Evolutionary conservation across 129 eudicot species (phyloP), one percentile per base, ranked within the genome.

Genomic region (Escallonia herrerae): DNA sequence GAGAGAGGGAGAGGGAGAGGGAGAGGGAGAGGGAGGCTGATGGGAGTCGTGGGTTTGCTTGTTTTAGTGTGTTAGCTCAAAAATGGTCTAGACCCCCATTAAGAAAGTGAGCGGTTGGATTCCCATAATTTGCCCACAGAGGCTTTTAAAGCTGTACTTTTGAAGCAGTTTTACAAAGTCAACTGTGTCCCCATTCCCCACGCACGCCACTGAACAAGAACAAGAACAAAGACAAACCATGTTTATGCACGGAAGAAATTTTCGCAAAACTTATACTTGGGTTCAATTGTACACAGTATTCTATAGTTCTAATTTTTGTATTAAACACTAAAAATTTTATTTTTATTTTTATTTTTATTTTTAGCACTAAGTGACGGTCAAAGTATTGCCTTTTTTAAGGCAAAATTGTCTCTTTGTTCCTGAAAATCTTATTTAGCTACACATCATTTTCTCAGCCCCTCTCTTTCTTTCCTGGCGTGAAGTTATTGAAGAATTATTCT

Each of bases 31-130:
- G 61, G 71, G 58, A 76, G 72, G 60, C 62, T 59, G 60, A 65
- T 51, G 65, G 40, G 70, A 58, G 56, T 65, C 67, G 79, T 61
- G 59, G 53, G 40, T 76, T 75, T 68, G 68, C 68, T 68, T 43
- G 53, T 58, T 57, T 54, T 37, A 43, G 72, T 51, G 77, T 46
- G 49, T 72, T 64, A 56, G 75, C 68, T 77, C 22, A 60, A 63
- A 15, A 33, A 4, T 12, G 46, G 14, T 58, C 33, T 71, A 9
- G 50, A 57, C 45, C 63, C 57, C 57, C 11, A 55, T 56, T 67
- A 7, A 4, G 78, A 83, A 83, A 83, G 86, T 66, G 84, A 76
- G 64, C 74, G 60, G 95, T 83, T 80, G 95, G 64, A 46, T 73
- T 80, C 76, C 89, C 70, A 74, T 55, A 57, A 39, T 53, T 22